These are phyloP conservation scores for Alternaria ethzedia DNA, from an alignment of 2,329 filamentous ascomycete genomes.

Conservation along the genomic window DNA sequence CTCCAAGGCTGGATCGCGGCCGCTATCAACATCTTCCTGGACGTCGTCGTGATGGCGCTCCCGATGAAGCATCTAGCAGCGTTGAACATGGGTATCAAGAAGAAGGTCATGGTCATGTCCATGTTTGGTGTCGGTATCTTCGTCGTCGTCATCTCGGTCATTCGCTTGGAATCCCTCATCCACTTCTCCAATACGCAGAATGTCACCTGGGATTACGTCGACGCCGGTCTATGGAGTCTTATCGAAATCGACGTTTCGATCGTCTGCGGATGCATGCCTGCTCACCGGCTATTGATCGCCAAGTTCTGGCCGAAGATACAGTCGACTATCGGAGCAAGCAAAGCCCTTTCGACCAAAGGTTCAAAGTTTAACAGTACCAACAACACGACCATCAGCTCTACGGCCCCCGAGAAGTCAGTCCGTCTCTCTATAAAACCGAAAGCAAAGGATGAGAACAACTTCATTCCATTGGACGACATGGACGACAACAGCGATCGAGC, in stretches of 20 bases:
- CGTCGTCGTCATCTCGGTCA: slow-evolving; percentile 51
- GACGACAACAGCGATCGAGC: slow-evolving; percentile 16
- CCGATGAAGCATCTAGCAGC: slow-evolving; percentile 39
- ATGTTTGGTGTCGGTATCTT: slow-evolving; percentile 50
- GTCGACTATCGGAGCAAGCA: slow-evolving; percentile 14
- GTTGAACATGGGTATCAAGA: slow-evolving; percentile 40
- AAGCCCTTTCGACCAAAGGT: slow-evolving; percentile 3
- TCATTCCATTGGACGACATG: slow-evolving; percentile 29
- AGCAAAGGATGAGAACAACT: slow-evolving; percentile 20
- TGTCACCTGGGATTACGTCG: slow-evolving; percentile 49
- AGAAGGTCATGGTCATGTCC: slow-evolving; percentile 44
- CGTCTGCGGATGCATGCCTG: slow-evolving; percentile 53
- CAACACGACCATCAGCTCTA: background rate
- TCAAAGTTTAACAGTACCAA: background rate
- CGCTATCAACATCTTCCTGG: slow-evolving; percentile 42
- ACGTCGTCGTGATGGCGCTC: slow-evolving; percentile 36
- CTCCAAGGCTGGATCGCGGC: slow-evolving; percentile 40
- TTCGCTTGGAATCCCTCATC: slow-evolving; percentile 50
- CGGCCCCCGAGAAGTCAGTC: slow-evolving; percentile 2
- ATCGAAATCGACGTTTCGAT: slow-evolving; percentile 44
- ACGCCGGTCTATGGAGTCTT: slow-evolving; percentile 50
- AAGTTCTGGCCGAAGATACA: slow-evolving; percentile 22
- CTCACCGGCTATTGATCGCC: slow-evolving; percentile 23
- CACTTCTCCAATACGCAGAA: slow-evolving; percentile 52
- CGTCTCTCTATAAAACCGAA: slow-evolving; percentile 25